Base-by-base conservation (phyloP, 179 eudicot species). In the Amaranthus tricolor region DNA sequence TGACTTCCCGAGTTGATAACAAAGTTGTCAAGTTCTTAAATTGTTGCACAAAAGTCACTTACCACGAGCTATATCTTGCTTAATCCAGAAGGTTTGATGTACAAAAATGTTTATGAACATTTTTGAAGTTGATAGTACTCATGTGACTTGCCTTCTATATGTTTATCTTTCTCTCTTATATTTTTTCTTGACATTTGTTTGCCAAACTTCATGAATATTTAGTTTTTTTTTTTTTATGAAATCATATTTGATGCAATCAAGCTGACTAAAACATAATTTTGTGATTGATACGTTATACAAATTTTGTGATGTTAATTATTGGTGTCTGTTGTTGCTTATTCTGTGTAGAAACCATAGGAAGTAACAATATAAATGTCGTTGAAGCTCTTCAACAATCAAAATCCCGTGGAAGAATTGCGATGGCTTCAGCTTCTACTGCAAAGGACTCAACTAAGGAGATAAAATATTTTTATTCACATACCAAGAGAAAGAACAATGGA, bases 291-390 rank as follows among this genome's bases (percentile, higher is more conserved):
- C n/a, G 1, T 5, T n/a, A 7, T 6, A 20, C 21, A 43, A n/a
- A 15, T 12, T 31, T 70, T 44, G 16, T 66, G 51, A 21, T 14
- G 78, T 24, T 53, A 58, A 52, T 65, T 58, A 80, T 58, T 61
- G 56, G 40, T 72, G 53, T 72, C 11, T 67, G 5, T 65, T 75
- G 44, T 69, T 71, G 66, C 43, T 16, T 77, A 66, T 62, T 60
- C 16, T 63, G 64, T 76, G 75, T 64, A 84, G 89, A 84, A 69
- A 75, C 85, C 60, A 85, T 81, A 52, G 86, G 81, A 59, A 82
- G 77, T 58, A 54, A 71, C 68, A 79, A 76, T 71, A 77, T 70
- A 62, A 68, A 67, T 68, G 48, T 88, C 58, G 72, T 79, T 43
- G 86, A 77, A 53, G 80, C 68, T 74, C 77, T 83, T 83, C 70